Evolutionary conservation across 208 protist genomes (phyloP).

Genomic region (Acanthamoeba sp.): DNA sequence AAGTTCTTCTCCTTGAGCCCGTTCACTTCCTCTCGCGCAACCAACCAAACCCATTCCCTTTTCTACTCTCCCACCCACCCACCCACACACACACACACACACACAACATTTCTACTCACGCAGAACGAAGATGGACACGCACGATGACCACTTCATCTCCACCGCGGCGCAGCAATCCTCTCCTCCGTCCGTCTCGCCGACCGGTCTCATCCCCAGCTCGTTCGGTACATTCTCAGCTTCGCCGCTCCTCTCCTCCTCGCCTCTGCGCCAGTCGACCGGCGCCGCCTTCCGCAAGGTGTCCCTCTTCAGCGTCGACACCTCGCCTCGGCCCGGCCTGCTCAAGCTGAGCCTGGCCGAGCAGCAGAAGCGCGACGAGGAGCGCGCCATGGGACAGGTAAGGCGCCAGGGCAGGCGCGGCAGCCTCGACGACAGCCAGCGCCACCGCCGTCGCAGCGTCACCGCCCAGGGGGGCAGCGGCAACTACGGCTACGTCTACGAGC

Average conservation of each 20-base stretch:
- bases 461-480: not conserved
- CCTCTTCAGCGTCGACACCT: not conserved
- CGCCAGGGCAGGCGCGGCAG: not conserved
- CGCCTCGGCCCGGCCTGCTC: not conserved
- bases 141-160: not conserved
- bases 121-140: not conserved
- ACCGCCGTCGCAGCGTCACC: not conserved
- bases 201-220: not conserved
- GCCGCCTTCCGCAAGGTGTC: not conserved
- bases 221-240: not conserved
- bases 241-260: not conserved
- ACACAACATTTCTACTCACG: no score
- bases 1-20: not conserved
- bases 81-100: no score
- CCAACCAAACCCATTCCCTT: not conserved
- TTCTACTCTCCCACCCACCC: no score
- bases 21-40: not conserved
- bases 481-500: not conserved
- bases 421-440: not conserved
- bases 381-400: not conserved
- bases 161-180: not conserved
- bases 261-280: constrained; percentile 11
- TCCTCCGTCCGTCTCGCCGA: not conserved
- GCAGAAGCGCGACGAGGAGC: not conserved
- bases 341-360: not conserved